A percentile compares a stretch with the other conserved stretches of the same genome.
These are phyloP conservation scores for Aspergillus sp. DNA, from an alignment of 2,329 filamentous ascomycete genomes.

Conservation along the genomic window DNA sequence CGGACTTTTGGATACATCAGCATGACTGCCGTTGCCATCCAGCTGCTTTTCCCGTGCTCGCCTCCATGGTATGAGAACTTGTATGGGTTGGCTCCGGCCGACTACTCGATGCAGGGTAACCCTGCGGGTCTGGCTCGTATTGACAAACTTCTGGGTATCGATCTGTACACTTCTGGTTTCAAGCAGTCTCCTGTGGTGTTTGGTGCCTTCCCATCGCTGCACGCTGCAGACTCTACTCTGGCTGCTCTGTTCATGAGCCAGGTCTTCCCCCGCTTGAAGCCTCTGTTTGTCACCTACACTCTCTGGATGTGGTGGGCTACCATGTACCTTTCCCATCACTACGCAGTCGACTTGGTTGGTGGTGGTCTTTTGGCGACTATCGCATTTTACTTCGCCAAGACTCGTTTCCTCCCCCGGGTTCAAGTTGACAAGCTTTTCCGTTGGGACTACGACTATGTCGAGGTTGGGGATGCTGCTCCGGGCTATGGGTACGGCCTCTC, in stretches of 20 bases:
- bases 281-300: constrained; percentile 74
- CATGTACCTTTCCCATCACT: constrained; percentile 97
- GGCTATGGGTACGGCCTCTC: constrained; percentile 51
- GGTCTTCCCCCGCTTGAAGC: constrained; percentile 75
- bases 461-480: constrained; percentile 60
- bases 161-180: constrained; percentile 90
- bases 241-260: constrained; percentile 91
- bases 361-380: constrained; percentile 72
- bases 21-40: constrained; percentile 76
- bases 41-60: constrained; percentile 86
- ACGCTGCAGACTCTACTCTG: constrained; percentile 81
- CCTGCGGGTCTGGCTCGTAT: constrained; percentile 84
- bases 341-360: constrained; percentile 84
- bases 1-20: constrained; percentile 90
- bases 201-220: constrained; percentile 87
- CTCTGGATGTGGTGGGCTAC: constrained; percentile 98
- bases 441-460: constrained; percentile 94
- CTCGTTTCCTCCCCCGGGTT: constrained; percentile 71
- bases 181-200: constrained; percentile 86
- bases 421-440: constrained; percentile 80
- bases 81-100: constrained; percentile 82
- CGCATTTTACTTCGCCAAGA: constrained; percentile 75
- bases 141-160: constrained; percentile 81
- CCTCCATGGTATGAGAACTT: constrained; percentile 96
- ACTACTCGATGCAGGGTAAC: constrained; percentile 84